Conservation (phyloP, 345 rosid species). For the Populus pruinosa region DNA sequence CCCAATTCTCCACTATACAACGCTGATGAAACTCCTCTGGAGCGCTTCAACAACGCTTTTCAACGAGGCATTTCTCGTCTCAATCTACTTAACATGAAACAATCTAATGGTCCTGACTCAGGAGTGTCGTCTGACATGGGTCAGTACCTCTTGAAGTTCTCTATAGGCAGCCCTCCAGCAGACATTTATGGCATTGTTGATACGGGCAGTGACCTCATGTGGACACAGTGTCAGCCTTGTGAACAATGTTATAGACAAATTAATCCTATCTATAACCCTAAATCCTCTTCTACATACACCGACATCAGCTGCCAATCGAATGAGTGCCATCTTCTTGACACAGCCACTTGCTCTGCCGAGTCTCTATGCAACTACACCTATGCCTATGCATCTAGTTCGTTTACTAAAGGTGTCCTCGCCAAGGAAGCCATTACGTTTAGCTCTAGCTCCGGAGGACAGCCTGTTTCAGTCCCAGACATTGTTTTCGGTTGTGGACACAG, state of each 20-base stretch:
- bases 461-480: no score
- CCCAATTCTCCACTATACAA: slow-evolving; percentile 25
- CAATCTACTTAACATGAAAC: not conserved
- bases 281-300: slow-evolving; percentile 14
- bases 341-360: not conserved
- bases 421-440: slow-evolving; percentile 21
- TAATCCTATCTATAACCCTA: slow-evolving; percentile 23
- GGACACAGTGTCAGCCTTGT: slow-evolving; percentile 43
- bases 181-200: slow-evolving; percentile 23
- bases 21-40: not conserved
- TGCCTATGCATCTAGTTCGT: slow-evolving; percentile 12
- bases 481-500: slow-evolving; percentile 28
- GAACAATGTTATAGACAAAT: slow-evolving; percentile 24
- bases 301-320: slow-evolving; percentile 9
- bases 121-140: slow-evolving; percentile 1
- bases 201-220: slow-evolving; percentile 40
- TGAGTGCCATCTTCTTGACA: slow-evolving; percentile 6
- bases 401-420: slow-evolving; percentile 18
- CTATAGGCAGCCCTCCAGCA: slow-evolving; percentile 24
- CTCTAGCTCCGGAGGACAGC: no score
- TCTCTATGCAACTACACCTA: slow-evolving; percentile 15
- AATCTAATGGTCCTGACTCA: not conserved
- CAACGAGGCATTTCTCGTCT: slow-evolving; percentile 6
- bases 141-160: slow-evolving; percentile 29
- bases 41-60: slow-evolving; percentile 14